Conservation (phyloP, 495 filamentous ascomycete species). For the Platismatia glauca region DNA sequence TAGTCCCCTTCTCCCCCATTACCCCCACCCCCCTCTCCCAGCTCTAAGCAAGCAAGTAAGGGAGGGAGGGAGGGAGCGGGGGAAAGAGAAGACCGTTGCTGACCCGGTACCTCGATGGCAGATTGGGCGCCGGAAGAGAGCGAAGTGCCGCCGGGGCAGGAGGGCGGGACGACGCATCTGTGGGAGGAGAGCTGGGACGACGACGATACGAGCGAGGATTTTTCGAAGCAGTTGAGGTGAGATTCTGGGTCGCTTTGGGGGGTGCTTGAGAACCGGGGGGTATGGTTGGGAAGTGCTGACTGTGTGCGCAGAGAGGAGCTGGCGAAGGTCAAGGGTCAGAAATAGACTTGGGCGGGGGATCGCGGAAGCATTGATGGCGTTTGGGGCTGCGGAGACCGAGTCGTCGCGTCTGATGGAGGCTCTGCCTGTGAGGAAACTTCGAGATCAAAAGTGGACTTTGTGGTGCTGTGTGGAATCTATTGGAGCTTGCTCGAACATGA, state of each 20-base stretch:
- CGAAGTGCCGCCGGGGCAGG: conserved; percentile 55
- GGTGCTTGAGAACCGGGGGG: not conserved
- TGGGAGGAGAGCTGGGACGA: conserved; percentile 99
- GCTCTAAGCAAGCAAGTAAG: not conserved
- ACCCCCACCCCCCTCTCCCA: not conserved
- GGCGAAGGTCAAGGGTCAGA: conserved; percentile 78
- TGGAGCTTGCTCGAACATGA: not conserved
- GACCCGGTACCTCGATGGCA: conserved; percentile 27
- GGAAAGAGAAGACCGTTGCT: not conserved
- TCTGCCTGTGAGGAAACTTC: no score
- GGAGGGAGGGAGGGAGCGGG: not conserved
- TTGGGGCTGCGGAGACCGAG: no score
- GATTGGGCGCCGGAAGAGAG: conserved; percentile 85
- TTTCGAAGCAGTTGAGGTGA: conserved; percentile 90
- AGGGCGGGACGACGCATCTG: conserved; percentile 61
- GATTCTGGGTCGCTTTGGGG: conserved; percentile 25
- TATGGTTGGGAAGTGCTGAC: not conserved
- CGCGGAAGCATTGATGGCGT: conserved; percentile 3
- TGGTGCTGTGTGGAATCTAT: not conserved
- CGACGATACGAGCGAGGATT: conserved; percentile 94
- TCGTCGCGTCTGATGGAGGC: no score
- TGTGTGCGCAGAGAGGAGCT: conserved; percentile 67
- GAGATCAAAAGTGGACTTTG: no score
- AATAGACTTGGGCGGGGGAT: conserved; percentile 28
- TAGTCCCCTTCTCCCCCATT: conserved; percentile 1